A percentile compares a stretch with the other conserved stretches of the same genome.
These are phyloP conservation scores for Triticum dicoccoides DNA, from an alignment of 176 grass and related monocot species.

Conservation along the genomic window DNA sequence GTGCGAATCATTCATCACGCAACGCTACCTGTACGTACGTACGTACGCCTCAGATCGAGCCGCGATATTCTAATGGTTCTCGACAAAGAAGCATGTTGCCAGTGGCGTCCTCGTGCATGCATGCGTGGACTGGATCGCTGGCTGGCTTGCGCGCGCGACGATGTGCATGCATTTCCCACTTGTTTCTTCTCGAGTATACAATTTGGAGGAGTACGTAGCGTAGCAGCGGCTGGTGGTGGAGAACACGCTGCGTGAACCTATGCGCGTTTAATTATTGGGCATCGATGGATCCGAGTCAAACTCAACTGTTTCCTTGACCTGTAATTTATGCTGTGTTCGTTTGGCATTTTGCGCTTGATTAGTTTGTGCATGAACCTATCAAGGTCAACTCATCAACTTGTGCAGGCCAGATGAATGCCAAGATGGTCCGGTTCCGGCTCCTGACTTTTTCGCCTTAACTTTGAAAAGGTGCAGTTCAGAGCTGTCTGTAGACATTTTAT, in stretches of 20 bases:
- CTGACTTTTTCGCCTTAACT: slow-evolving; percentile 16
- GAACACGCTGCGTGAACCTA: slow-evolving; percentile 19
- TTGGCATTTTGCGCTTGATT: slow-evolving; percentile 16
- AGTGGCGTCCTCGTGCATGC: slow-evolving; percentile 32
- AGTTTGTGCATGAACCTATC: neutral
- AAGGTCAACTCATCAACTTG: slow-evolving; percentile 32
- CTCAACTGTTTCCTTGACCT: slow-evolving; percentile 33
- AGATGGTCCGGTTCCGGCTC: neutral
- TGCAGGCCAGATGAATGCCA: slow-evolving; percentile 1
- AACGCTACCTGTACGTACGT: neutral
- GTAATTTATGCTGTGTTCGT: neutral
- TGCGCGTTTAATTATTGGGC: neutral
- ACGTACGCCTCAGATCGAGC: neutral
- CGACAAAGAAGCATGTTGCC: neutral
- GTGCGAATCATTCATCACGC: neutral
- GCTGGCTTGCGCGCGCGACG: neutral
- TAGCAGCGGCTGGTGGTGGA: slow-evolving; percentile 5
- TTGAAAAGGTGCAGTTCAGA: slow-evolving; percentile 3
- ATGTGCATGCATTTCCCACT: slow-evolving; percentile 9
- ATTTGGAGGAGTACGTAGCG: neutral
- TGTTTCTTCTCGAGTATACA: neutral
- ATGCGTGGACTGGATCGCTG: slow-evolving; percentile 11
- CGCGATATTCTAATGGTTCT: neutral
- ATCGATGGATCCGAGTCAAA: slow-evolving; percentile 28
- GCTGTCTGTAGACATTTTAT: neutral